Evolutionary conservation across 2,329 filamentous ascomycete species (phyloP).

Genomic region (Xylaria multiplex): DNA sequence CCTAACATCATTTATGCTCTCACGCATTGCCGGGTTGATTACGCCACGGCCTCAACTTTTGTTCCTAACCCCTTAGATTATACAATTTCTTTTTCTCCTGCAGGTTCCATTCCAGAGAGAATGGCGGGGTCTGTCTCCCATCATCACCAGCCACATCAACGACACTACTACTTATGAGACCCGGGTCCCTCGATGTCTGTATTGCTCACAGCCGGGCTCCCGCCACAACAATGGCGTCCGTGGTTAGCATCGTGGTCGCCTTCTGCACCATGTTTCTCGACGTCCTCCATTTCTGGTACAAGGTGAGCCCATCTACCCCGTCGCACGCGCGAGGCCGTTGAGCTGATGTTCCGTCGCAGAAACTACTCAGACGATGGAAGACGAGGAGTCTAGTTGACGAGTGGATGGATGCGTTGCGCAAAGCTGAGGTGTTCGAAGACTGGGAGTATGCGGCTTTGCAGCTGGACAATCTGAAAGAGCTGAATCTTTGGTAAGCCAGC

Average conservation of each 20-base stretch:
- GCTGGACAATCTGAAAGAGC: slow-evolving; percentile 82
- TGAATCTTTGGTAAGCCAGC: slow-evolving; percentile 76
- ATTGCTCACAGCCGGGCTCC: slow-evolving; percentile 32
- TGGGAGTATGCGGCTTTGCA: slow-evolving; percentile 87
- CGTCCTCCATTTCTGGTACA: slow-evolving; percentile 70
- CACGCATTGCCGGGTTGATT: not conserved
- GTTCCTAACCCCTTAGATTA: not conserved
- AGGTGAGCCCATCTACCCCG: slow-evolving; percentile 53
- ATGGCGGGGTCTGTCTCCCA: slow-evolving; percentile 27
- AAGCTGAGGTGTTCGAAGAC: slow-evolving; percentile 79
- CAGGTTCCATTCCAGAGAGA: slow-evolving; percentile 11
- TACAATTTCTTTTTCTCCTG: not conserved
- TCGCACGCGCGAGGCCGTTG: not conserved
- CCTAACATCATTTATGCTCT: not conserved
- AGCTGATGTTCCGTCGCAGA: slow-evolving; percentile 58
- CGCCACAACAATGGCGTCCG: slow-evolving; percentile 41
- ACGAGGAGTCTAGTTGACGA: slow-evolving; percentile 71
- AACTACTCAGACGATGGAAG: slow-evolving; percentile 73
- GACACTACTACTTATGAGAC: slow-evolving; percentile 2
- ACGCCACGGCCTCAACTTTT: not conserved
- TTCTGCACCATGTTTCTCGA: slow-evolving; percentile 69
- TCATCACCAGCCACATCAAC: slow-evolving; percentile 10
- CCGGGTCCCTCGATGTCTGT: slow-evolving; percentile 14
- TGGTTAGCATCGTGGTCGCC: slow-evolving; percentile 53
- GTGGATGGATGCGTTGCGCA: slow-evolving; percentile 72